Base-by-base conservation (phyloP, 306 rosid genomes). In the Cicer chorassanicum region DNA sequence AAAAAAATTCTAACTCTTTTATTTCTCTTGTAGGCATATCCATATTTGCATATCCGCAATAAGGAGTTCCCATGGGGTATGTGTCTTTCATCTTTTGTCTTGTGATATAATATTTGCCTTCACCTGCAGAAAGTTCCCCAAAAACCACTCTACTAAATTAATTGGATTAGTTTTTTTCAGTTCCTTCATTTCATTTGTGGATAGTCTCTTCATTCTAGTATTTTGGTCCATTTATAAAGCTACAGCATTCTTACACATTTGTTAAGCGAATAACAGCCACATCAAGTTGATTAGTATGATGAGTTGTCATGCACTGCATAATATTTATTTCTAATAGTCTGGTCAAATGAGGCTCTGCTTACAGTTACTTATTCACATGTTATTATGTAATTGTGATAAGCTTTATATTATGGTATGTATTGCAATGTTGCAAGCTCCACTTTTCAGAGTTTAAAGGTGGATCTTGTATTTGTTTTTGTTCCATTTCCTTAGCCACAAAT, bases 31-130 rank as follows among this genome's bases (percentile, higher is more conserved):
- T 83, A 84, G 87, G 53, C 83, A 64, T 84, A 84, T 69, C 73
- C 83, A 57, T 84, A 84, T 64, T 44, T 84, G 72, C 99, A 89
- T 82, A 85, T 92, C 77, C 99, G 99, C 90, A 95, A 90, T 61
- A 95, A 95, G 89, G 99, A 95, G 84, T 95, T 95, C 80, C 99
- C 98, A 16, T 95, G 99, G 99, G 99, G 99, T 95, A 92, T 67
- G 86, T 70, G 19, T 74, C 49, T 70, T 74, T 71, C 48, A 73
- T 73, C 38, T 78, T 38, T 24, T 64, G 14, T 50, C 10, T 70
- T 70, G 59, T 74, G 59, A 13, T 81, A 62, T 70, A 68, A 65
- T 21, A 50, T 24, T 74, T 54, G 5, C 48, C 68, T 81, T 81
- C 42, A 3, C 39, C 8, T 6, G 21, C 39, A 10, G 36, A 10